These are phyloP conservation scores for Solanum pennellii DNA, from an alignment of 257 asterid genomes.

Conservation along the genomic window DNA sequence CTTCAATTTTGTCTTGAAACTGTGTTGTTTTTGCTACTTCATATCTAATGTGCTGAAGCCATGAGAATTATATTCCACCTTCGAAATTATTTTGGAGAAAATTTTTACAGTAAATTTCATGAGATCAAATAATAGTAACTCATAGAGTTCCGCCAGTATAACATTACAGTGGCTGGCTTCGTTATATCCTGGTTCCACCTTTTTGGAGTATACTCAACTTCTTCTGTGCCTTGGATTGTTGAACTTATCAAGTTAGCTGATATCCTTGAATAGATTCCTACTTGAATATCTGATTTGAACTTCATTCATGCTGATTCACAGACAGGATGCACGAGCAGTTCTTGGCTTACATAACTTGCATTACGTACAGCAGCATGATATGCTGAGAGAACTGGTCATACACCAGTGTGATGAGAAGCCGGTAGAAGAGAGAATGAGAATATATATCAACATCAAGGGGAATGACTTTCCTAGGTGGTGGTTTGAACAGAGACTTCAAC, in stretches of 20 bases:
- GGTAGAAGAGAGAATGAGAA: slow-evolving; percentile 12
- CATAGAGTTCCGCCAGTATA: background rate
- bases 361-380: slow-evolving; percentile 22
- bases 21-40: background rate
- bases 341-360: slow-evolving; percentile 14
- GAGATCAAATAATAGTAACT: background rate
- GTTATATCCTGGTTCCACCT: background rate
- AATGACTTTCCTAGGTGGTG: slow-evolving; percentile 14
- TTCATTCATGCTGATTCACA: background rate
- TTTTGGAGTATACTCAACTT: background rate
- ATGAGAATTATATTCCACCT: background rate
- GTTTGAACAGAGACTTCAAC: slow-evolving; percentile 5
- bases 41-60: background rate
- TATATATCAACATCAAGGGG: slow-evolving; percentile 8
- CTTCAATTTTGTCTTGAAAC: background rate
- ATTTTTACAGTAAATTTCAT: background rate
- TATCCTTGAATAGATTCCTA: background rate
- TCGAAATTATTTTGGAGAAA: background rate
- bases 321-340: slow-evolving; percentile 8
- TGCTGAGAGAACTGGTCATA: slow-evolving; percentile 22
- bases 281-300: background rate
- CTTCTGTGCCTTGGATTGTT: background rate
- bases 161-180: background rate
- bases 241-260: background rate
- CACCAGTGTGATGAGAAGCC: slow-evolving; percentile 4